Base-by-base conservation (phyloP, 805 yeast genomes). In the Metschnikowia proteae region DNA sequence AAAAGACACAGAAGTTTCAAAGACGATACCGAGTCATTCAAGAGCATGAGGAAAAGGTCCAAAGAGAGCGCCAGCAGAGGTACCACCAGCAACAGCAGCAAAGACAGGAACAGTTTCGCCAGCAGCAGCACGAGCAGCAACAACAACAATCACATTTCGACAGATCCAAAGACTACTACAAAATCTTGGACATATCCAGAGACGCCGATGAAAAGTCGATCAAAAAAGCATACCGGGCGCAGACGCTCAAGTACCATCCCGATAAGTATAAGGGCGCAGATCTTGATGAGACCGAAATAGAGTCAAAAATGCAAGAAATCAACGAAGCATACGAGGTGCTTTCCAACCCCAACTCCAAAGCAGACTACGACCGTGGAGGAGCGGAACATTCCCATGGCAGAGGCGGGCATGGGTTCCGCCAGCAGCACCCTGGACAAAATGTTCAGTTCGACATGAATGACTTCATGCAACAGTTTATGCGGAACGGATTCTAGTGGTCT, bases 291-390 rank as follows among this genome's bases (percentile, higher is more conserved):
- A 88, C 83, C 30, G 79, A 85, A 50, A 84, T 86, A 33, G 96
- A 89, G 65, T 73, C 73, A 43, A 88, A 86, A 59, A 94, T 92
- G 91, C 89, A 95, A 42, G 91, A 85, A 47, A 87, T 92, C 54
- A 94, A 92, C 66, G 88, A 86, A 61, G 98, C 98, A 0, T 90
- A 94, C 65, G 97, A 90, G 62, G 83, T 85, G 2, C 73, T 92
- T 33, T 79, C 90, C 7, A 82, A 86, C 56, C 79, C 80, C 1
- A 86, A 82, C 39, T 70, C 78, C 50, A 77, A 83, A 50, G 78
- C 71, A 39, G 78, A 82, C 41, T 92, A 86, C 60, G 96, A 91
- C 62, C 55, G 71, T 26, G 84, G 83, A 11, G 49, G 43, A n/a
- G 41, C 47, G 7, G 48, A 41, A 9, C 52, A 45, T 38, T 46